These are phyloP conservation scores for Lichtheimia corymbifera DNA, from an alignment of 371 early-diverging fungal species.

Conservation along the genomic window DNA sequence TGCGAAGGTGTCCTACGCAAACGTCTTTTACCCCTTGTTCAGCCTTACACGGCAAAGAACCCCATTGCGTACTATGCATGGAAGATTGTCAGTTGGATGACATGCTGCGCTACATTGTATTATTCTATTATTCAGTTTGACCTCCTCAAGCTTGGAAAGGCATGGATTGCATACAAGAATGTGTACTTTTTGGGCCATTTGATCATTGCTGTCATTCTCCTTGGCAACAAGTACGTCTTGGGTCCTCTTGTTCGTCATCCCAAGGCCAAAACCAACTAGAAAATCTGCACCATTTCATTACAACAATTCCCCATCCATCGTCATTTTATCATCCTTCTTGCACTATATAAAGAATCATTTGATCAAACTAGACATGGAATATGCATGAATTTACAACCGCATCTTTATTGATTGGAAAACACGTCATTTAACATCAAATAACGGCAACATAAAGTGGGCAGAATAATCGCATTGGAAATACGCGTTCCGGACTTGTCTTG, in stretches of 20 bases:
- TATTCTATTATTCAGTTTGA: constrained; percentile 49
- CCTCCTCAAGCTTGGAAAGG: constrained; percentile 31
- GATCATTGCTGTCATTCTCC: constrained; percentile 22
- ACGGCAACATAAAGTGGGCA: too few species aligned
- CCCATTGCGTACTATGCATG: constrained; percentile 18
- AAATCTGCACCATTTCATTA: not conserved
- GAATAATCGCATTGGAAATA: too few species aligned
- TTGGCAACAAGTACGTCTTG: constrained; percentile 16
- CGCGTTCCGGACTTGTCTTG: too few species aligned
- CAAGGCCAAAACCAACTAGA: constrained; percentile 6
- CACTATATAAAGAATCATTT: too few species aligned
- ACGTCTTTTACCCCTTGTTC: constrained; percentile 27
- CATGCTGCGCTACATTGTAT: constrained; percentile 27
- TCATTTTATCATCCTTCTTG: not conserved
- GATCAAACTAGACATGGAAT: too few species aligned
- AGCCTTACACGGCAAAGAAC: constrained; percentile 30
- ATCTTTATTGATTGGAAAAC: too few species aligned
- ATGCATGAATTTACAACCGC: too few species aligned
- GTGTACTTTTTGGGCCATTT: constrained; percentile 50
- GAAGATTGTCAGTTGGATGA: constrained; percentile 33
- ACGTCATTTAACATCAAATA: too few species aligned
- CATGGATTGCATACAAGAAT: constrained; percentile 40
- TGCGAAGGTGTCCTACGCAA: constrained; percentile 42
- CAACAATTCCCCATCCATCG: not conserved
- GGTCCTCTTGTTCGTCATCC: not conserved